A percentile compares a stretch with the other conserved stretches of the same genome.
Evolutionary conservation across 495 filamentous ascomycete genomes (phyloP).

Genomic region (Viridothelium virens): DNA sequence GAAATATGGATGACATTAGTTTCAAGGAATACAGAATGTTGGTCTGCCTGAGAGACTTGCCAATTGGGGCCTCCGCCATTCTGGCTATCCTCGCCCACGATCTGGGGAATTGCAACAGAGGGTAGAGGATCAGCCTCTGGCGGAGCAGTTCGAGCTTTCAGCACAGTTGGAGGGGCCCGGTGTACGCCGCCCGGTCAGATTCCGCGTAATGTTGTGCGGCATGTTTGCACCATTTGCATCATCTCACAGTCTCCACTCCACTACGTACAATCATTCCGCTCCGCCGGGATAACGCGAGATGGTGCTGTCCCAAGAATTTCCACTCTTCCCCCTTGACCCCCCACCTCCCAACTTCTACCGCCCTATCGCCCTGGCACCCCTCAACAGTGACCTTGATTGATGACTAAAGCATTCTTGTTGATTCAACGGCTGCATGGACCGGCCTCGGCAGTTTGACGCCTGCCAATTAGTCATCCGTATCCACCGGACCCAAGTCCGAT

Average conservation of each 20-base stretch:
- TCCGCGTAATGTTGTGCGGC: background rate
- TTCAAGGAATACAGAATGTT: constrained; percentile 15
- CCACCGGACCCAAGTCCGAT: constrained; percentile 9
- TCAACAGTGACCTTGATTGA: background rate
- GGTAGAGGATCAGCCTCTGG: background rate
- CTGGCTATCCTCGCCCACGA: constrained; percentile 2
- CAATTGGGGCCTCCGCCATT: constrained; percentile 32
- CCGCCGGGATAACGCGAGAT: background rate
- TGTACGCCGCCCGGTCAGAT: background rate
- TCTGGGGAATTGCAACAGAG: background rate
- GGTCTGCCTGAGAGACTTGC: constrained; percentile 13
- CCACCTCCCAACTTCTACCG: too few species aligned
- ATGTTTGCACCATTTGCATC: constrained; percentile 6
- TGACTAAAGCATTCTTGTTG: background rate
- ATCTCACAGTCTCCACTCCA: too few species aligned
- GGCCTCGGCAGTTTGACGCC: background rate
- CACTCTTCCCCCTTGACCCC: too few species aligned
- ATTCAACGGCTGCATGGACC: too few species aligned
- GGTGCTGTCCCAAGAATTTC: background rate
- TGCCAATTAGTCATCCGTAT: background rate
- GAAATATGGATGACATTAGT: constrained; percentile 25
- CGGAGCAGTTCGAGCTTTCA: constrained; percentile 3
- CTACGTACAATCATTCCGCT: background rate
- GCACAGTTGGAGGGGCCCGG: background rate
- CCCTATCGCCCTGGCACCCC: background rate